Conservation (phyloP, 139 green algal species). For the Zygnema circumcarinatum region DNA sequence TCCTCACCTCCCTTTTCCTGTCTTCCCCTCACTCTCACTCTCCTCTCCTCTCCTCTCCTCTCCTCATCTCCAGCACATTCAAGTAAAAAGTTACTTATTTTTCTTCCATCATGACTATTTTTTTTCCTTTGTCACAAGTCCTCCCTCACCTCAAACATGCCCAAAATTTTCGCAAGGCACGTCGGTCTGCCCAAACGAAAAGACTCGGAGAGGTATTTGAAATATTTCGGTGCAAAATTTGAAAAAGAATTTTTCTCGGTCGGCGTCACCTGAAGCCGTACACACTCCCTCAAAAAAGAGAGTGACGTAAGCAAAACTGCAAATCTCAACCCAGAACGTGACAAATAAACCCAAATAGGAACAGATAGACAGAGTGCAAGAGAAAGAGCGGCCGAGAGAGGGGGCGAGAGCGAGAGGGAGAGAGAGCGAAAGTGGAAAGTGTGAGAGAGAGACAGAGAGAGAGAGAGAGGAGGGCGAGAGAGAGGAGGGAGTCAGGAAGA, state of each 20-base stretch:
- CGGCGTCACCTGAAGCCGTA: slow-evolving; percentile 28
- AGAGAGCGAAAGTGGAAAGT: neutral
- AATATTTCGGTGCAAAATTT: slow-evolving; percentile 86
- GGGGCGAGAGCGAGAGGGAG: neutral
- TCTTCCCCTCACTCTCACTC: too few species aligned
- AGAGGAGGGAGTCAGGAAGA: neutral
- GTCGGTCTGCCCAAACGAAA: slow-evolving; percentile 59
- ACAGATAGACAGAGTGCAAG: neutral
- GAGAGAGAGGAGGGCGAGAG: neutral
- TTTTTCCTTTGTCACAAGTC: neutral
- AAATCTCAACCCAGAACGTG: too few species aligned
- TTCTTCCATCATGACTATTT: too few species aligned
- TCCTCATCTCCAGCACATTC: too few species aligned
- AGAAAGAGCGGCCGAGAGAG: neutral
- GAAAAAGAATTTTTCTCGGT: slow-evolving; percentile 78
- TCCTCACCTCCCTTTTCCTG: too few species aligned
- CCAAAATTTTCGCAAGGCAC: slow-evolving; percentile 92
- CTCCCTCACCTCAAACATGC: slow-evolving; percentile 79
- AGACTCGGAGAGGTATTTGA: slow-evolving; percentile 77
- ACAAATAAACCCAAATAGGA: too few species aligned
- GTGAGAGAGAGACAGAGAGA: neutral
- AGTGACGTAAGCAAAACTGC: too few species aligned
- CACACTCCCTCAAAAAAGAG: neutral
- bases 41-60: too few species aligned
- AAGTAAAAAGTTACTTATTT: too few species aligned